Conservation (phyloP, 139 green algal species). For the Chlorella sp. region DNA sequence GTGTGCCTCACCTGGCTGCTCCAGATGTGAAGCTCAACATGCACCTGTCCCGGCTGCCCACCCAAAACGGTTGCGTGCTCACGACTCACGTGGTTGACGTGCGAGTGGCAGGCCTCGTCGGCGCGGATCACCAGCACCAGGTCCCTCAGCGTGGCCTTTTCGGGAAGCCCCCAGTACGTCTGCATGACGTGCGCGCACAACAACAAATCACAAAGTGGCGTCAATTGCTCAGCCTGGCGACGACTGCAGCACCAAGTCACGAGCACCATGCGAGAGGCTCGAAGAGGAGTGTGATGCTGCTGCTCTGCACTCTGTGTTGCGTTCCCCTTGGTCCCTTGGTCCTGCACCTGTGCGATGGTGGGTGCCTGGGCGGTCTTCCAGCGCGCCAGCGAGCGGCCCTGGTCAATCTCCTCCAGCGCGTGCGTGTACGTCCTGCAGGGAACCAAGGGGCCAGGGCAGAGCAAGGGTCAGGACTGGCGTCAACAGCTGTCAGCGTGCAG, state of each 20-base stretch:
- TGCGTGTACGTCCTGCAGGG: constrained; percentile 95
- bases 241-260: no score
- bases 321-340: not conserved
- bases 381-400: constrained; percentile 49
- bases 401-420: constrained; percentile 60
- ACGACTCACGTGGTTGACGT: constrained; percentile 80
- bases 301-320: not conserved
- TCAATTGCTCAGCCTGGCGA: no score
- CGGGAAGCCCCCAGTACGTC: constrained; percentile 55
- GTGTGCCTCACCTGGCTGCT: no score
- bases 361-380: constrained; percentile 61
- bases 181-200: no score
- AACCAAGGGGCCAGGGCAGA: no score
- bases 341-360: constrained; percentile 41
- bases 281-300: constrained; percentile 4
- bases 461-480: no score
- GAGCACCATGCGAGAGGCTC: no score
- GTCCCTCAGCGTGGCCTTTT: constrained; percentile 62
- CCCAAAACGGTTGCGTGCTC: not conserved
- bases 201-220: no score
- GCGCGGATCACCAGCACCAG: constrained; percentile 82
- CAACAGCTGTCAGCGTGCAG: no score
- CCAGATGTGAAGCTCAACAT: not conserved
- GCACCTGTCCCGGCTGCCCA: not conserved
- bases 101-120: constrained; percentile 78